A percentile compares a stretch with the other conserved stretches of the same genome.
phyloP scores from a whole-genome alignment of 805 yeast genomes.

The Ogataea pini region DNA sequence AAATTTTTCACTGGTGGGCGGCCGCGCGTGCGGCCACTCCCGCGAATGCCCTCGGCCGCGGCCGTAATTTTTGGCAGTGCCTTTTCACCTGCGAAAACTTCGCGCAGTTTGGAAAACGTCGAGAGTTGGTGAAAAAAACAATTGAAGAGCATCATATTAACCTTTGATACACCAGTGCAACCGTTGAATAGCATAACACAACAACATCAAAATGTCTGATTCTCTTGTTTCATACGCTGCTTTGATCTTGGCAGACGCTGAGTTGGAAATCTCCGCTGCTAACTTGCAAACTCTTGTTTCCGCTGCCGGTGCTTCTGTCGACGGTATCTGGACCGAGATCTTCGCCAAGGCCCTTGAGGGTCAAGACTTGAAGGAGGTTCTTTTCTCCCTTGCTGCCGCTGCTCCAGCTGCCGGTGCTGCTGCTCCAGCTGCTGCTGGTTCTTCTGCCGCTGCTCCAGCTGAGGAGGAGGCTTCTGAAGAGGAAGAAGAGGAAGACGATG shows the following conservation, averaged over 20 bases:
- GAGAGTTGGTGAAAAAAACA: neutral
- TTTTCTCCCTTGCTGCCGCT: conserved; percentile 62
- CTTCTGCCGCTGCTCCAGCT: conserved; percentile 63
- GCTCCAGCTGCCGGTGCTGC: conserved; percentile 74
- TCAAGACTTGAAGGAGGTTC: conserved; percentile 77
- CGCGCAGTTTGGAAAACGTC: neutral
- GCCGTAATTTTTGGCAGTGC: neutral
- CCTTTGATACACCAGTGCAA: neutral
- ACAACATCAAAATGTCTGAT: conserved; percentile 69
- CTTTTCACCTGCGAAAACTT: neutral
- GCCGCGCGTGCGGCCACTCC: neutral
- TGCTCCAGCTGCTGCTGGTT: conserved; percentile 62
- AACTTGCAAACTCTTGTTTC: conserved; percentile 74
- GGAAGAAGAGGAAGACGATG: conserved; percentile 65
- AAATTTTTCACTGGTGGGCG: too few species aligned
- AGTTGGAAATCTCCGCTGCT: conserved; percentile 81
- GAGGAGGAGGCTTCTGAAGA: conserved; percentile 59
- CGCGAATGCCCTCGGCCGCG: neutral
- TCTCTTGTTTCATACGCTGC: conserved; percentile 97
- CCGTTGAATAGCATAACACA: conserved; percentile 3
- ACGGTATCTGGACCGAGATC: conserved; percentile 82
- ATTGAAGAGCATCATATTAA: neutral
- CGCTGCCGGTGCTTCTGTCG: conserved; percentile 84
- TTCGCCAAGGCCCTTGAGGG: conserved; percentile 87
- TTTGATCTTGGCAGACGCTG: conserved; percentile 96